Base-by-base conservation (phyloP, 179 eudicot species). In the Camellia oleifera region DNA sequence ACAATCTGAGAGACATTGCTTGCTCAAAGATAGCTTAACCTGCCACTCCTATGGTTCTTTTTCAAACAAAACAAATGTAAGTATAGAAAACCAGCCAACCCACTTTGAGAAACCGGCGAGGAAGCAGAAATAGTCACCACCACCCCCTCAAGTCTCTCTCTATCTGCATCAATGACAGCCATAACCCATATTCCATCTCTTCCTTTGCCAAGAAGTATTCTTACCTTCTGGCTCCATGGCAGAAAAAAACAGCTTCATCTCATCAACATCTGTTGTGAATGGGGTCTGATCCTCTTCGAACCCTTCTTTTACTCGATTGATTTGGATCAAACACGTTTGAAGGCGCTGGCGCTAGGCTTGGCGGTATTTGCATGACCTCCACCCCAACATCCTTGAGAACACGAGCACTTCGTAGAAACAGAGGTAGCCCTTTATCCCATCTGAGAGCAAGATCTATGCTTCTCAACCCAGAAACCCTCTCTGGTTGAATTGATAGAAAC, bases 221-320 rank as follows among this genome's bases (percentile, higher is more conserved):
- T 15, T 65, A 23, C 79, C 44, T 63, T 40, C 15, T 23, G 72
- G 53, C 62, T 77, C 60, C 18, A 4, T 13, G 40, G 70, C 56
- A 18, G 70, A 46, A 20, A 65, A 45, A 52, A 77, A 26, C 53
- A n/a, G 20, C 74, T 69, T 68, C 26, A 26, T 58, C 44, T 42
- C 75, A 18, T 86, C 84, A 90, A 76, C 80, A 77, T 83, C 87
- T 91, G 82, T 93, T 93, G 78, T 93, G 97, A 74, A 93, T 93
- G 42, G 97, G 97, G 69, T 93, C 92, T 2, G 96, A 87, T 67
- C 98, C 97, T 84, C 90, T 87, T 81, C 88, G 81, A 68, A 94
- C 91, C 73, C 91, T 84, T 80, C 98, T 83, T 84, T 91, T 82
- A 62, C 89, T 86, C 2, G 91, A 86, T 81, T 85, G 86, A 23